phyloP scores from a whole-genome alignment of 2,329 filamentous ascomycete genomes.

The Ceratocystis albifundus region DNA sequence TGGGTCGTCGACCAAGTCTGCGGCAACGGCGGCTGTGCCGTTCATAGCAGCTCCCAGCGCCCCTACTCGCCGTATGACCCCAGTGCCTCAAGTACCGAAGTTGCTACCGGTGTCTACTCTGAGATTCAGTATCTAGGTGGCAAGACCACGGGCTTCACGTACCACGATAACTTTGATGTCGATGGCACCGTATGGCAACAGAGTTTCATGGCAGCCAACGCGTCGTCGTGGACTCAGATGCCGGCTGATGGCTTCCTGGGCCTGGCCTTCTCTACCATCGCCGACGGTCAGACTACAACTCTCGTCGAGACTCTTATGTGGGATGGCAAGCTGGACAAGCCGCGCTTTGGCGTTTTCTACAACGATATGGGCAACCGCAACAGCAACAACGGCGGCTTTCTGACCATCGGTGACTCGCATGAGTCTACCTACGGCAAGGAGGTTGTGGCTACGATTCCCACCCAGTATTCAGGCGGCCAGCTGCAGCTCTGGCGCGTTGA shows the following conservation, averaged over 20 bases:
- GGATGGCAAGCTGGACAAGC: conserved; percentile 28
- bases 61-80: conserved; percentile 26
- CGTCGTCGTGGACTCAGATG: conserved; percentile 27
- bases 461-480: conserved; percentile 18
- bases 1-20: conserved; percentile 30
- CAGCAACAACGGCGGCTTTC: conserved; percentile 16
- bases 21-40: conserved; percentile 26
- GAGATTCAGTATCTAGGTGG: conserved; percentile 30
- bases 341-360: conserved; percentile 30
- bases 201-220: conserved; percentile 29
- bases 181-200: conserved; percentile 27
- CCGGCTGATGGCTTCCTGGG: conserved; percentile 32
- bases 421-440: conserved; percentile 29
- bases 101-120: conserved; percentile 24
- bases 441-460: conserved; percentile 24
- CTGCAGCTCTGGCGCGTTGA: conserved; percentile 30
- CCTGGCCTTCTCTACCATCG: conserved; percentile 29
- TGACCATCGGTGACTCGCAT: conserved; percentile 30
- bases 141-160: conserved; percentile 25
- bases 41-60: conserved; percentile 25
- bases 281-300: conserved; percentile 28
- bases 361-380: conserved; percentile 24
- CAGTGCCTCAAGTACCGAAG: conserved; percentile 28
- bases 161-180: conserved; percentile 27
- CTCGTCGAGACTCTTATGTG: conserved; percentile 30